These are phyloP conservation scores for Diaporthe aspalathi DNA, from an alignment of 2,329 filamentous ascomycete species.

Conservation along the genomic window DNA sequence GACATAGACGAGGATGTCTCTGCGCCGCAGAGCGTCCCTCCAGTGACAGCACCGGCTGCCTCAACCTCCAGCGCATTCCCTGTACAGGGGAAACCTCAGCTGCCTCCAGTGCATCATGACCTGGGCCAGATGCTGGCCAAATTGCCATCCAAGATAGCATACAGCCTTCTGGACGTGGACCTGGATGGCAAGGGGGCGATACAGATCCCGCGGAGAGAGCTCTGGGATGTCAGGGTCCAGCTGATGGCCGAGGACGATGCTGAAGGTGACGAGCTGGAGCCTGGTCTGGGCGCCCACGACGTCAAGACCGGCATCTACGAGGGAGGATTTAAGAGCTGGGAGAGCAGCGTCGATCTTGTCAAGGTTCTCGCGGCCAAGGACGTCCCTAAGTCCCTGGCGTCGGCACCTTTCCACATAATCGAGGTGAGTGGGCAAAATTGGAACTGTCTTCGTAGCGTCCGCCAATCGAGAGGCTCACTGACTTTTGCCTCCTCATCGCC, in stretches of 20 bases:
- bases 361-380: conserved; percentile 68
- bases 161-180: conserved; percentile 69
- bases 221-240: conserved; percentile 85
- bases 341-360: conserved; percentile 84
- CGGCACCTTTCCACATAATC: conserved; percentile 58
- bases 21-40: conserved; percentile 22
- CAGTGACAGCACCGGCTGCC: conserved; percentile 41
- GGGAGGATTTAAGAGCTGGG: conserved; percentile 91
- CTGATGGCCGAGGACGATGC: conserved; percentile 78
- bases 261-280: conserved; percentile 52
- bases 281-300: conserved; percentile 75
- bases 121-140: conserved; percentile 62
- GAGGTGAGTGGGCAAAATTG: conserved; percentile 59
- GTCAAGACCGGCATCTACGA: conserved; percentile 87
- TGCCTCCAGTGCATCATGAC: conserved; percentile 65
- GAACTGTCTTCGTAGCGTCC: conserved; percentile 15
- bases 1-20: conserved; percentile 67
- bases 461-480: conserved; percentile 39
- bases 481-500: conserved; percentile 39
- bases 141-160: conserved; percentile 81
- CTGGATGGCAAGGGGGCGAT: conserved; percentile 67
- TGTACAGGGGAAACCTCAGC: conserved; percentile 69
- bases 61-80: conserved; percentile 65
- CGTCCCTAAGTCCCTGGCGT: conserved; percentile 47
- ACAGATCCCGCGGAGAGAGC: conserved; percentile 76